Base-by-base conservation (phyloP, 305 asterid genomes). In the Ilex paraguariensis region DNA sequence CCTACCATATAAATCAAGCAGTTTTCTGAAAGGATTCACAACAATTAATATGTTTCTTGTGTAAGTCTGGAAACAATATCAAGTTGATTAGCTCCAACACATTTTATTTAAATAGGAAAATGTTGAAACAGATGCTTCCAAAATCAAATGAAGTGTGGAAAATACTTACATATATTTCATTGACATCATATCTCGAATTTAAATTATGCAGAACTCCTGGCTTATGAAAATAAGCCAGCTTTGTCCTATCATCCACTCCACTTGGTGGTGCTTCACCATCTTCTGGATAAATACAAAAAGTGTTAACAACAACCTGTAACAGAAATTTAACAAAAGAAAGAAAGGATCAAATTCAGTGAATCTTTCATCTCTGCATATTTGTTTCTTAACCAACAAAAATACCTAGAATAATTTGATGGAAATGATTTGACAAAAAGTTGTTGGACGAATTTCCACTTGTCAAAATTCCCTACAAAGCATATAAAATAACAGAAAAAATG, bases 191-290 rank as follows among this genome's bases (percentile, higher is more conserved):
- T 88, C 96, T 86, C 36, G 88, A 67, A 70, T 81, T 86, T 60
- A 88, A 69, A 73, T 88, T 88, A 56, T 79, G 73, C 32, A 88
- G 79, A 70, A 85, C 87, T 66, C 96, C 96, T 10, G 96, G 96
- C 76, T 89, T 95, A 56, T 88, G 96, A 86, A 88, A 81, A 79
- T 88, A 88, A 13, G 96, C 95, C 79, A 88, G 70, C 81, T 88
- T 88, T 56, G 96, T 88, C 96, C 86, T 86, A 70, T 88, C 96
- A 79, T 88, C 96, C 65, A 88, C 96, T 57, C 95, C 96, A n/a
- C 91, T 86, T 2, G 91, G 21, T 33, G 96, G 96, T 58, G 95
- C 88, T 72, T 86, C 96, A 7, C 85, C 74, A 77, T 89, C 96
- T 78, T 86, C 86, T 49, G 95, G 85, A 31, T 86, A 84, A 61